phyloP scores from a whole-genome alignment of 345 rosid genomes.

The Citrus sp. region DNA sequence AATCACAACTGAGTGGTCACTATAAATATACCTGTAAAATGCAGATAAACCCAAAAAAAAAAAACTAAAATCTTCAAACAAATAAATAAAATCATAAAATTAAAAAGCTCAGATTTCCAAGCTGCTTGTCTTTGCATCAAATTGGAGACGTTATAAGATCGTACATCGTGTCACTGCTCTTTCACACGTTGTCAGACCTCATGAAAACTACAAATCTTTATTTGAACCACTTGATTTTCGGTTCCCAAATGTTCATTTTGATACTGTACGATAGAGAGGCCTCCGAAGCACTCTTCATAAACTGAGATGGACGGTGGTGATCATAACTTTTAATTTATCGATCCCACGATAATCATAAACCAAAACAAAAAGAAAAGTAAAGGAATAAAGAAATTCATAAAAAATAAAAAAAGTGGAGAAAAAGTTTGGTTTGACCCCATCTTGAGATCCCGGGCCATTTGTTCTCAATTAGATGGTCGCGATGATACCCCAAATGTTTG shows the following conservation, averaged over 20 bases:
- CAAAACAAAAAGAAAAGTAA: neutral
- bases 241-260: no score
- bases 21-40: no score
- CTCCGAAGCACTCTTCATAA: neutral
- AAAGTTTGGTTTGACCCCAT: no score
- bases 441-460: neutral
- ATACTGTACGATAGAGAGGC: neutral
- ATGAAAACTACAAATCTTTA: neutral
- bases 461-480: neutral
- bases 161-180: slow-evolving; percentile 1
- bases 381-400: no score
- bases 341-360: neutral
- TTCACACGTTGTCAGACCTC: slow-evolving; percentile 8
- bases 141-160: slow-evolving; percentile 29
- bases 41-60: no score
- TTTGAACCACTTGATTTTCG: no score
- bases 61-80: no score
- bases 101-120: neutral
- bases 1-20: neutral
- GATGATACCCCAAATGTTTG: neutral
- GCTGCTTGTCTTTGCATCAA: slow-evolving; percentile 19
- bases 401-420: neutral
- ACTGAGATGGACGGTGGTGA: neutral
- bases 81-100: neutral
- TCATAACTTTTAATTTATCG: neutral